Percentiles rank a stretch among this genome's conserved stretches.
Evolutionary conservation across 306 rosid species (phyloP).

Genomic region (Prunus dulcis): DNA sequence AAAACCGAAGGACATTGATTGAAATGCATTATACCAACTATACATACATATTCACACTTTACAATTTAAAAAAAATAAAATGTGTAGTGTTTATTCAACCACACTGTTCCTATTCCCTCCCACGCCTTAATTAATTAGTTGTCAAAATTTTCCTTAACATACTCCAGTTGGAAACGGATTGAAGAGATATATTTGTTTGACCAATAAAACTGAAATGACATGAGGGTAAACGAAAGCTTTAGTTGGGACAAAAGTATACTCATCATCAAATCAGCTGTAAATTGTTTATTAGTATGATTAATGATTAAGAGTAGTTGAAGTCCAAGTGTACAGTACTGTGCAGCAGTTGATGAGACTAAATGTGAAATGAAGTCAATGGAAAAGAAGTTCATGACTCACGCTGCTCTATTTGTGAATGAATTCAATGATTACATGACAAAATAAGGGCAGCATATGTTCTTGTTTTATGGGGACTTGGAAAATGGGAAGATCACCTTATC

Average conservation of each 20-base stretch:
- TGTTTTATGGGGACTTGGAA: conserved; percentile 31
- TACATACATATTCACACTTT: no score
- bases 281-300: not conserved
- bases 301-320: not conserved
- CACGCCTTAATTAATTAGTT: not conserved
- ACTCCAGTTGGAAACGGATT: not conserved
- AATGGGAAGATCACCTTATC: conserved; percentile 27
- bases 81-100: not conserved
- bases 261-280: not conserved
- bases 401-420: not conserved
- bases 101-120: not conserved
- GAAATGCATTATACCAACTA: no score
- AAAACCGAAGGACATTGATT: no score
- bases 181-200: not conserved
- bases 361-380: conserved; percentile 28
- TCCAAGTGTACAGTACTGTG: no score
- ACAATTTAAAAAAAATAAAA: no score
- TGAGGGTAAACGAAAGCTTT: not conserved
- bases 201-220: not conserved
- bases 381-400: not conserved
- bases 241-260: not conserved
- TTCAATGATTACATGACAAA: conserved; percentile 2
- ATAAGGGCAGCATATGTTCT: not conserved
- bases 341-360: not conserved
- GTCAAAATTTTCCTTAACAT: not conserved